These are phyloP conservation scores for Gossypium thurberi DNA, from an alignment of 345 rosid genomes.

Conservation along the genomic window DNA sequence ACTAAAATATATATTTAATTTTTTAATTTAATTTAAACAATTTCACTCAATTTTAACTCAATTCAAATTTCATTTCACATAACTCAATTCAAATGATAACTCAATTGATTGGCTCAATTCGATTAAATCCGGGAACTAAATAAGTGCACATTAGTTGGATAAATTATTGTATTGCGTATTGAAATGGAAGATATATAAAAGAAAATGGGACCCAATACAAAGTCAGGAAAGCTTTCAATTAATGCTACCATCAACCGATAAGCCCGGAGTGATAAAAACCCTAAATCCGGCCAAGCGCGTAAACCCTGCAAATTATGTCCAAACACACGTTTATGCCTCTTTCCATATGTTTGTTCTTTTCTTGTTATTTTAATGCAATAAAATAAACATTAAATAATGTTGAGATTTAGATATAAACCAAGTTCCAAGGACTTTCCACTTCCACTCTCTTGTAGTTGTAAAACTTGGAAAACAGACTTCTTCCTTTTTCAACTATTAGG, in stretches of 20 bases:
- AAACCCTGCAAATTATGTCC: background rate
- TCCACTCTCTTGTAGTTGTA: background rate
- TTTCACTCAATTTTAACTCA: too few relatives aligned
- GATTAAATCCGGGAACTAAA: too few relatives aligned
- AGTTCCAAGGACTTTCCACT: background rate
- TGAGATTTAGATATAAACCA: background rate
- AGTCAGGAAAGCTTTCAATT: background rate
- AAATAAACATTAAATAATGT: background rate
- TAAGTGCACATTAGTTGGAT: too few relatives aligned
- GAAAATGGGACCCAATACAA: background rate
- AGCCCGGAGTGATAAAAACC: background rate
- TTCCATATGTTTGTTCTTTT: background rate
- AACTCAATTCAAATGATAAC: too few relatives aligned
- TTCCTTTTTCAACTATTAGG: background rate
- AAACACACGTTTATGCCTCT: conserved; percentile 1
- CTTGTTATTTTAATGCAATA: background rate
- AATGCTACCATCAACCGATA: background rate
- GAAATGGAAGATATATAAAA: background rate
- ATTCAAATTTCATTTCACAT: too few relatives aligned
- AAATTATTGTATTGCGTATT: too few relatives aligned
- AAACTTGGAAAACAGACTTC: background rate
- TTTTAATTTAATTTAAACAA: too few relatives aligned
- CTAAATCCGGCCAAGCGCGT: conserved; percentile 7
- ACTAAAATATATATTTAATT: too few relatives aligned
- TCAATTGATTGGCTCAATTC: too few relatives aligned